Evolutionary conservation across 768 basidiomycete species (phyloP), one percentile per base, ranked within the genome.

Genomic region (Lyophyllum semitale): DNA sequence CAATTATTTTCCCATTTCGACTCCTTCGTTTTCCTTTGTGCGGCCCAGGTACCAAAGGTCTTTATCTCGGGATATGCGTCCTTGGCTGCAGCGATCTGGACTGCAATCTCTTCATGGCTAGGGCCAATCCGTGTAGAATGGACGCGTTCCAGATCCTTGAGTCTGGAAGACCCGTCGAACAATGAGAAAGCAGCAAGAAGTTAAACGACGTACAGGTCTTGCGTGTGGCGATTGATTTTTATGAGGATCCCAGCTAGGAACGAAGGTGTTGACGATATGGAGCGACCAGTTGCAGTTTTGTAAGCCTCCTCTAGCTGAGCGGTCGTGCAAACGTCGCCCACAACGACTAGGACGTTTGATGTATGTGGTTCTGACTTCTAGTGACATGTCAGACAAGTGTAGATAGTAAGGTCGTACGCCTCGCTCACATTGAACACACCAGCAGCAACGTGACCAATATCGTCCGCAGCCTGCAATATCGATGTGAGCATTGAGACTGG

Each of bases 401-500:
- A 11, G 4, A 25, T 8, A 20, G 18, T 20, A 22, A 17, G 8
- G 4, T 12, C 35, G 46, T 12, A 7, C 49, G 12, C 22, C 22
- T 20, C 13, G 23, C 48, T 23, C 27, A 73, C 73, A 58, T 60
- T 54, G 54, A 74, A 73, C 1, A 74, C 64, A 0, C 59, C 69
- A 12, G 67, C 67, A 17, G 69, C 73, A 33, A 76, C 69, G 18
- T 58, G 59, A 6, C 74, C 73, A 53, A 71, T 73, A 51, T 71
- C 73, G 20, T 72, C 70, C 18, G 55, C 66, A 23, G 68, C 71
- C 72, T 73, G 27, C 1, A 41, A 3, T 4, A 50, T 25, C 23
- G 23, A n/a, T 32, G 13, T 46, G 13, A 46, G 2, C 25, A 33
- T 37, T 11, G 17, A 1, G 18, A 41, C 15, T 1, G n/a, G 11